A percentile compares a stretch with the other conserved stretches of the same genome.
Conservation (phyloP, 371 early-diverging fungal genomes). For the Zychaea mexicana region DNA sequence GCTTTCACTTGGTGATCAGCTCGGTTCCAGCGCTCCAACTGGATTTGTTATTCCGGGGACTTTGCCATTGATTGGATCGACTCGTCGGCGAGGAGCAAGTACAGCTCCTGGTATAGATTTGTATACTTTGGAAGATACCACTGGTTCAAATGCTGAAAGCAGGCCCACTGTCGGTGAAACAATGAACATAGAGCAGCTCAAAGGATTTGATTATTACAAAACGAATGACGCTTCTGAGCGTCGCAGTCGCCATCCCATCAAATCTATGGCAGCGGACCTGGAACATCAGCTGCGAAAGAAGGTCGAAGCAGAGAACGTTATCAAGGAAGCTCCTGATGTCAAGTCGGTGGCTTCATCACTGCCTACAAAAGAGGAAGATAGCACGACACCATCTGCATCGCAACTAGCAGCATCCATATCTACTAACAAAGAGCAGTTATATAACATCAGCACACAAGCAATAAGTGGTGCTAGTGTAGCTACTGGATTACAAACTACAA, state of each 20-base stretch:
- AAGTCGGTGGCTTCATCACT: background rate
- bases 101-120: background rate
- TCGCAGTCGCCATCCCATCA: background rate
- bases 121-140: background rate
- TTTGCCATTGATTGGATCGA: conserved; percentile 40
- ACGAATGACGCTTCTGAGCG: background rate
- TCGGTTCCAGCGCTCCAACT: conserved; percentile 31
- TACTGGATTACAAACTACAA: background rate
- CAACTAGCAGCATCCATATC: background rate
- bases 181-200: background rate
- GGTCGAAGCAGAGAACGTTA: background rate
- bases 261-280: background rate
- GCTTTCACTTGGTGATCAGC: conserved; percentile 32
- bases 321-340: background rate
- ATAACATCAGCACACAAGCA: too few species aligned
- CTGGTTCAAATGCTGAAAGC: background rate
- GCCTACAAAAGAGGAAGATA: background rate
- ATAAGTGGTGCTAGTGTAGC: too few species aligned
- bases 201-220: background rate
- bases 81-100: conserved; percentile 27
- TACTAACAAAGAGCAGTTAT: too few species aligned
- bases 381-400: background rate
- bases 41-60: conserved; percentile 52
- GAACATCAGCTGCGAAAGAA: background rate
- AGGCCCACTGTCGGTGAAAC: background rate